phyloP scores from a whole-genome alignment of 805 yeast species.

The Hanseniaspora taiwanica region DNA sequence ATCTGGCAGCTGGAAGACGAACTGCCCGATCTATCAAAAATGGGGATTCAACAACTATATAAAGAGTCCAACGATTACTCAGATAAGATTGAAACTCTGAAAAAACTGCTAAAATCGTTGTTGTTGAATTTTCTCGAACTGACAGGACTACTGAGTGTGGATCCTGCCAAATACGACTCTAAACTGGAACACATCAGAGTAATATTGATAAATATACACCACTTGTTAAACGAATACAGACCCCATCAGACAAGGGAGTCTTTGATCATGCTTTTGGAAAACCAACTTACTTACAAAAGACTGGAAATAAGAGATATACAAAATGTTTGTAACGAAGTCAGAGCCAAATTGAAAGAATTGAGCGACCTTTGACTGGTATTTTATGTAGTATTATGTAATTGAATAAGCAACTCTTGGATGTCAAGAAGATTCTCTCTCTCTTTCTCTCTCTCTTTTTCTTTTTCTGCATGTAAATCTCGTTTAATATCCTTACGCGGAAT shows the following conservation, averaged over 20 bases:
- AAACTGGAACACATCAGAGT: constrained; percentile 72
- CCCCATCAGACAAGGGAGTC: constrained; percentile 94
- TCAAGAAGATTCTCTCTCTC: no score
- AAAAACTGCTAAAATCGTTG: constrained; percentile 65
- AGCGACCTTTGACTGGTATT: constrained; percentile 10
- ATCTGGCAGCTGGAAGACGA: constrained; percentile 71
- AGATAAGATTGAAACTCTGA: constrained; percentile 54
- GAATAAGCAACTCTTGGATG: no score
- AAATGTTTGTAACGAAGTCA: constrained; percentile 28
- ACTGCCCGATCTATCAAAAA: constrained; percentile 58
- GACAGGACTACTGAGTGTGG: constrained; percentile 59
- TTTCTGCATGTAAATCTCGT: no score
- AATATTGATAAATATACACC: constrained; percentile 80
- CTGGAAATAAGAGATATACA: constrained; percentile 35
- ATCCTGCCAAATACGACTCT: constrained; percentile 49
- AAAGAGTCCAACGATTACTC: constrained; percentile 27
- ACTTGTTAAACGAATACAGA: constrained; percentile 78
- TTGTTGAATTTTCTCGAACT: constrained; percentile 72
- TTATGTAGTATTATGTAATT: no score
- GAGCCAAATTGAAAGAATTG: constrained; percentile 23
- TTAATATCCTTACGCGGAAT: no score
- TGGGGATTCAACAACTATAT: constrained; percentile 71
- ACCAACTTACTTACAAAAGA: constrained; percentile 53
- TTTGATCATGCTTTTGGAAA: constrained; percentile 57
- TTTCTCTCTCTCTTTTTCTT: no score